These are phyloP conservation scores for Neurospora sp. DNA, from an alignment of 2,329 filamentous ascomycete genomes.

Conservation along the genomic window DNA sequence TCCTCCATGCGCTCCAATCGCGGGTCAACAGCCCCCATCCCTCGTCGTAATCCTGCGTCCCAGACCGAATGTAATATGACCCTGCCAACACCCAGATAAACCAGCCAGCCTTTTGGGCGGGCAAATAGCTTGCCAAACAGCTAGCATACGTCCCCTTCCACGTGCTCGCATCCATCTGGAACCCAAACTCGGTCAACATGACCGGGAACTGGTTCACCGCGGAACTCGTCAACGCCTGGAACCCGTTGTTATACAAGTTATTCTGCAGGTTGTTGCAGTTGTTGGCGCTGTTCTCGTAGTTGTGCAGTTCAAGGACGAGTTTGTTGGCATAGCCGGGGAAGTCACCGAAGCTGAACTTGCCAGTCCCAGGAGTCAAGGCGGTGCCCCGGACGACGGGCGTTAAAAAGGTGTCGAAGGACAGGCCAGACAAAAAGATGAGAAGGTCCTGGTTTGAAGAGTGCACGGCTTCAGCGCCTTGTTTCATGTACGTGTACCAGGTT, in stretches of 20 bases:
- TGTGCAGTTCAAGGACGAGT: slow-evolving; percentile 51
- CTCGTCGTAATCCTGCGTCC: slow-evolving; percentile 46
- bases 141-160: slow-evolving; percentile 40
- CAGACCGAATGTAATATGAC: slow-evolving; percentile 44
- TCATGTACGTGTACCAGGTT: slow-evolving; percentile 42
- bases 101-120: slow-evolving; percentile 41
- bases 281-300: slow-evolving; percentile 39
- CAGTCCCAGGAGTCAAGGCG: slow-evolving; percentile 36
- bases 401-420: slow-evolving; percentile 47
- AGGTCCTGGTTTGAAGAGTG: slow-evolving; percentile 39
- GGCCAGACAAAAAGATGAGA: slow-evolving; percentile 50
- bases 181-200: slow-evolving; percentile 45
- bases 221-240: slow-evolving; percentile 37
- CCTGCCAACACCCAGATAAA: slow-evolving; percentile 49
- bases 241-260: slow-evolving; percentile 41
- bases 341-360: slow-evolving; percentile 32
- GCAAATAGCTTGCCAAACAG: slow-evolving; percentile 41
- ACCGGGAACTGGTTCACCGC: slow-evolving; percentile 38
- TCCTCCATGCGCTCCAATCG: slow-evolving; percentile 44
- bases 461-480: slow-evolving; percentile 38
- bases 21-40: slow-evolving; percentile 45
- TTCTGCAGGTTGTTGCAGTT: slow-evolving; percentile 37
- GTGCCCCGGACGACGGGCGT: slow-evolving; percentile 39
- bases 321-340: slow-evolving; percentile 43
- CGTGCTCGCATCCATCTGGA: slow-evolving; percentile 36